phyloP scores from a whole-genome alignment of 2,329 filamentous ascomycete species.

The Aspergillus glaucus region DNA sequence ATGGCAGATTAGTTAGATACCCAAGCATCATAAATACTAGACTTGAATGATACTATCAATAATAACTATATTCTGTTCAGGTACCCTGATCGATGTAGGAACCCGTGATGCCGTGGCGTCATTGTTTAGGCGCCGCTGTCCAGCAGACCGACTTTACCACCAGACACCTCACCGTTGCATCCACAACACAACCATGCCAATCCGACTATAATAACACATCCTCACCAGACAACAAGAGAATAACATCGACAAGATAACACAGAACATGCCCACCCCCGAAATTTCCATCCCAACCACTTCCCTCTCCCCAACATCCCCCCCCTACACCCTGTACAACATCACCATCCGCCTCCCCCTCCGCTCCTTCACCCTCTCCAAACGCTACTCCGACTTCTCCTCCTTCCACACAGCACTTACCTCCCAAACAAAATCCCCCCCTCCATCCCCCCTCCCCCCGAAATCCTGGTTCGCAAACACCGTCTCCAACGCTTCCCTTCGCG shows the following conservation, averaged over 20 bases:
- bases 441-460: slow-evolving; percentile 51
- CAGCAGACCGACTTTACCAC: not conserved
- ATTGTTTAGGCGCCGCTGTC: not conserved
- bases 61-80: not conserved
- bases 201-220: too few relatives aligned
- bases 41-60: not conserved
- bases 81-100: too few relatives aligned
- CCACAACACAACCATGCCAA: too few relatives aligned
- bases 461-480: slow-evolving; percentile 56
- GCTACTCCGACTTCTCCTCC: slow-evolving; percentile 57
- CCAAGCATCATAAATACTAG: slow-evolving; percentile 1
- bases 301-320: slow-evolving; percentile 43
- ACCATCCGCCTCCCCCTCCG: slow-evolving; percentile 55
- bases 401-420: slow-evolving; percentile 49
- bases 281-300: slow-evolving; percentile 47
- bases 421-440: slow-evolving; percentile 48
- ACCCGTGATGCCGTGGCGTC: not conserved
- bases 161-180: not conserved
- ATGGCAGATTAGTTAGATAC: slow-evolving; percentile 31
- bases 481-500: slow-evolving; percentile 50
- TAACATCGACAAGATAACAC: not conserved
- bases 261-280: slow-evolving; percentile 37
- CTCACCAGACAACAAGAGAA: not conserved
- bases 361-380: slow-evolving; percentile 54
- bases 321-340: slow-evolving; percentile 58